Base-by-base conservation (phyloP, 345 rosid genomes). In the Aquilaria sinensis region DNA sequence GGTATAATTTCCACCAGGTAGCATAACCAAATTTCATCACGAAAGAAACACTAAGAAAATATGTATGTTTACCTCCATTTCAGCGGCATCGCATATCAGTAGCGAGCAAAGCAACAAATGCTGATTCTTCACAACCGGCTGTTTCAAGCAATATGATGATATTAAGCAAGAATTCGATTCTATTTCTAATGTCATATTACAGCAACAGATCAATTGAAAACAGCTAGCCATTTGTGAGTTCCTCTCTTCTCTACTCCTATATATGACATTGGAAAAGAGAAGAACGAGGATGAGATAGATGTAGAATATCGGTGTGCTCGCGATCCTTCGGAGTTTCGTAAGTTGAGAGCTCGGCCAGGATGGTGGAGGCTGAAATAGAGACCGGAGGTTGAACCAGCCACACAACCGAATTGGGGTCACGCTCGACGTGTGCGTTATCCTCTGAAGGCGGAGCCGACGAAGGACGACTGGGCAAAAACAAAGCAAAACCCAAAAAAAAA, bases 41-140 rank as follows among this genome's bases (percentile, higher is more conserved):
- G 4, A 48, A 48, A 13, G 14, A 3, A 51, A 51, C 10, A 10
- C 23, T 9, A 12, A 51, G 9, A 12, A 3, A 51, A 16, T n/a
- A 60, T 51, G 46, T 31, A 34, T 4, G 2, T 3, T 33, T 77
- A 94, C 99, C 97, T 94, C 99, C 99, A 94, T 94, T 62, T 97
- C 91, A 71, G 93, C 96, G 58, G 99, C 99, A 67, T 94, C 90
- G 80, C 91, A 94, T 34, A 90, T 72, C 63, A 90, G 99, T 32
- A 94, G 77, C 29, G 96, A 86, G 70, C 96, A 89, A 50, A 94
- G 95, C 70, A 94, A 72, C 74, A 94, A 64, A 78, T 94, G 99
- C 75, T 94, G 99, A n/a, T 90, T 88, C 71, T 63, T 82, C 15
- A 94, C 97, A 70, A 94, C 97, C 14, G 99, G 80, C 97, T 90